Conservation (phyloP, 306 rosid genomes). For the Trichosanthes cucumerina region DNA sequence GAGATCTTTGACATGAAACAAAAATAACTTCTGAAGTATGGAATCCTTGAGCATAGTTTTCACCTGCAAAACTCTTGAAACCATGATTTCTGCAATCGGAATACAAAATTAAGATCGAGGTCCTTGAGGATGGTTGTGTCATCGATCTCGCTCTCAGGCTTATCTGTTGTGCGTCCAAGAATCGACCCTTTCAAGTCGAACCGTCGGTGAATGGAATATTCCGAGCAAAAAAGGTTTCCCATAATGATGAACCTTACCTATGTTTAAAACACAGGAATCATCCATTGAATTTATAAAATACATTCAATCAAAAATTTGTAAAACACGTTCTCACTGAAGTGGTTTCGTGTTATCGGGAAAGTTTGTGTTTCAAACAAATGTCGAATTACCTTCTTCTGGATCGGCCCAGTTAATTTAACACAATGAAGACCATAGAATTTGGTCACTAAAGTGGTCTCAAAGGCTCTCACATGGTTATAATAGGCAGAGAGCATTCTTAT, state of each 20-base stretch:
- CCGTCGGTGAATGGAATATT: constrained; percentile 57
- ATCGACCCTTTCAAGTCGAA: constrained; percentile 88
- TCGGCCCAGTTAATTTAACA: constrained; percentile 60
- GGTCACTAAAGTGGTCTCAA: constrained; percentile 53
- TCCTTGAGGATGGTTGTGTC: constrained; percentile 88
- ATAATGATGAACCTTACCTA: constrained; percentile 91
- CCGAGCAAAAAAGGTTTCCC: constrained; percentile 82
- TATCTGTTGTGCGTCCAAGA: constrained; percentile 67
- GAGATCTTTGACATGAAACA: not conserved
- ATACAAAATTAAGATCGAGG: constrained; percentile 85
- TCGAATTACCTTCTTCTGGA: constrained; percentile 62
- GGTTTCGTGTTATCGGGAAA: not conserved
- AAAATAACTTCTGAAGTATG: not conserved
- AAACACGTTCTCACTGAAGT: not conserved
- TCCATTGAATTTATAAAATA: not conserved
- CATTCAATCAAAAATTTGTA: too few relatives aligned
- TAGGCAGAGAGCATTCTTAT: constrained; percentile 78
- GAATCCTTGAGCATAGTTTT: not conserved
- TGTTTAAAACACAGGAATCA: not conserved
- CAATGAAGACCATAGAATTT: constrained; percentile 91
- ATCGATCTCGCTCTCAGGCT: constrained; percentile 62
- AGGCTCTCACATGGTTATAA: constrained; percentile 65
- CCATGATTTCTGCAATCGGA: constrained; percentile 51
- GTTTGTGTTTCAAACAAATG: not conserved
- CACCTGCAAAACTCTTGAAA: constrained; percentile 86